A percentile compares a stretch with the other conserved stretches of the same genome.
phyloP scores from a whole-genome alignment of 139 green algal genomes.

The Yamagishiella unicocca region DNA sequence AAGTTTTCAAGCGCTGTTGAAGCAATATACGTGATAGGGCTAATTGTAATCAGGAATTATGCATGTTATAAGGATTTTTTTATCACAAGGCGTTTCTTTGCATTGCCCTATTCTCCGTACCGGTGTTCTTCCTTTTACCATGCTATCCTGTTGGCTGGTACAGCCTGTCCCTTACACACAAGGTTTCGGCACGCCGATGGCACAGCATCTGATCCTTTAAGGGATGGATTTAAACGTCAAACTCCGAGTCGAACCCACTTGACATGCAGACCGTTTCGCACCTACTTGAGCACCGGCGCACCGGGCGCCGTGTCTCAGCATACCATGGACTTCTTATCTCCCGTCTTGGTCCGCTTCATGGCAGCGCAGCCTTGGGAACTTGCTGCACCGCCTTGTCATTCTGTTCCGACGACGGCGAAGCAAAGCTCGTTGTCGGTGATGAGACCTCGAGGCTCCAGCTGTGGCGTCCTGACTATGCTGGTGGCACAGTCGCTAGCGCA shows the following conservation, averaged over 20 bases:
- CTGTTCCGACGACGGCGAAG: neutral
- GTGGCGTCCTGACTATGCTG: neutral
- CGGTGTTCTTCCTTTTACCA: too few relatives aligned
- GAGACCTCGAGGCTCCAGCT: neutral
- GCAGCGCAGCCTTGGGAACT: neutral
- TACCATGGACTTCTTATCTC: neutral
- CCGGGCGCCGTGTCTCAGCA: neutral
- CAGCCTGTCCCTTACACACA: too few relatives aligned
- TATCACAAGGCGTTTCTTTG: too few relatives aligned
- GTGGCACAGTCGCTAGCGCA: neutral
- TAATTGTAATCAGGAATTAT: neutral
- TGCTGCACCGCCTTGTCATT: neutral
- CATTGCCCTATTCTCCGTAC: too few relatives aligned
- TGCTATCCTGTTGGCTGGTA: too few relatives aligned
- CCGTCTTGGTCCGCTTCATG: neutral
- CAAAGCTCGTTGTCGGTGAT: neutral
- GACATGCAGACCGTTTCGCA: neutral
- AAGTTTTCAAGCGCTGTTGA: neutral
- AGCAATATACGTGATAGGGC: too few relatives aligned
- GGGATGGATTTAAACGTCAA: too few relatives aligned
- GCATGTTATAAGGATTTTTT: too few relatives aligned
- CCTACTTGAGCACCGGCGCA: slow-evolving; percentile 10
- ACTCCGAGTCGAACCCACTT: too few relatives aligned
- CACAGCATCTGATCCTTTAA: too few relatives aligned
- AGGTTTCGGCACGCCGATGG: too few relatives aligned